phyloP scores from a whole-genome alignment of 176 grass and related monocot genomes.

The Phyllostachys edulis region DNA sequence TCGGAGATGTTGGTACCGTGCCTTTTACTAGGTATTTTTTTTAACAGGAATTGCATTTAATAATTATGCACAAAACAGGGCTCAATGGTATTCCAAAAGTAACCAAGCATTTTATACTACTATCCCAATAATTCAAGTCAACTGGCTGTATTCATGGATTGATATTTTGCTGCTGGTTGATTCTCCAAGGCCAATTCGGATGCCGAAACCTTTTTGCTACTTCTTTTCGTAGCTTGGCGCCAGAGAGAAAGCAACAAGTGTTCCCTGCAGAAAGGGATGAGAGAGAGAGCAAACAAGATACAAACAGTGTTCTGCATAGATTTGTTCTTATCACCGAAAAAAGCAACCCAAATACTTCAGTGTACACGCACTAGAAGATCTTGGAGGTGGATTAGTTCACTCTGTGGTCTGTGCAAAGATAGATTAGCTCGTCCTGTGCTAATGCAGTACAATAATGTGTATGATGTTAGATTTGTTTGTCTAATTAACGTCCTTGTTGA shows the following conservation, averaged over 20 bases:
- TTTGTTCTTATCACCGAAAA: not conserved
- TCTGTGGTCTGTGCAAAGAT: no score
- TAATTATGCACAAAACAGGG: not conserved
- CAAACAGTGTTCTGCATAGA: not conserved
- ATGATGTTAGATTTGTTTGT: not conserved
- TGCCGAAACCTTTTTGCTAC: not conserved
- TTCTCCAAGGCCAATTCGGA: not conserved
- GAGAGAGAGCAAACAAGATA: not conserved
- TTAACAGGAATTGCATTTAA: not conserved
- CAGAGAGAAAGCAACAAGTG: not conserved
- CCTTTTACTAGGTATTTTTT: not conserved
- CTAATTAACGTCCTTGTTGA: not conserved
- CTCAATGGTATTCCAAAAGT: not conserved
- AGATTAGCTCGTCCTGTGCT: no score
- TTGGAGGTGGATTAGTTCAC: not conserved
- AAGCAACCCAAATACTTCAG: not conserved
- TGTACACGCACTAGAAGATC: not conserved
- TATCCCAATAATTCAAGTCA: not conserved
- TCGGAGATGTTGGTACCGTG: not conserved
- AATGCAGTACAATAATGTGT: not conserved
- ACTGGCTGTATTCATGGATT: not conserved
- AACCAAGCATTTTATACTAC: not conserved
- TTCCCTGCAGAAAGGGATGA: not conserved
- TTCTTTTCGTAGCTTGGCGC: not conserved
- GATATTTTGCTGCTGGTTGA: not conserved